phyloP scores from a whole-genome alignment of 352 stramenopile species.

The Blastocystis sp. region DNA sequence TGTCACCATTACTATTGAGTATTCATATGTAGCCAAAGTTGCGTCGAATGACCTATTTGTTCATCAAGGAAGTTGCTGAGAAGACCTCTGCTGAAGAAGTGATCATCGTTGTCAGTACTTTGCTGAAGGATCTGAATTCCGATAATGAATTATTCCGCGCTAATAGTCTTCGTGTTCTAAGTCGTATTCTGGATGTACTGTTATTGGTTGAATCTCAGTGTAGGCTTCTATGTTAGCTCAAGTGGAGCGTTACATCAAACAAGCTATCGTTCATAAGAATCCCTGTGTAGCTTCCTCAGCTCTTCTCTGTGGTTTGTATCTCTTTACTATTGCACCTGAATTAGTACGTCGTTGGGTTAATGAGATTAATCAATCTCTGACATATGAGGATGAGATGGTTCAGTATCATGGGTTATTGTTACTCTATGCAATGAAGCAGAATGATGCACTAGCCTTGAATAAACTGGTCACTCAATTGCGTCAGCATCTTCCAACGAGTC shows the following conservation, averaged over 20 bases:
- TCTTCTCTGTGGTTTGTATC: conserved; percentile 82
- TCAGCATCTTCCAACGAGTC: conserved; percentile 64
- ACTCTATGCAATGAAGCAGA: conserved; percentile 94
- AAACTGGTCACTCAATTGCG: conserved; percentile 77
- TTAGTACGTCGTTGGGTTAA: conserved; percentile 86
- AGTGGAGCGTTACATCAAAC: conserved; percentile 93
- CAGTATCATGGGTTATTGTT: conserved; percentile 95
- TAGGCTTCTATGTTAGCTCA: conserved; percentile 78
- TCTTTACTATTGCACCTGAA: conserved; percentile 67
- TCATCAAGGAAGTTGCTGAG: conserved; percentile 94
- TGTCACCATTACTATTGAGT: conserved; percentile 64
- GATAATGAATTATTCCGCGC: conserved; percentile 91
- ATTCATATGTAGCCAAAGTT: conserved; percentile 73
- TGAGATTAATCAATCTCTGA: conserved; percentile 90
- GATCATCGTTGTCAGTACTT: conserved; percentile 96
- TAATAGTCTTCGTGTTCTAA: conserved; percentile 95
- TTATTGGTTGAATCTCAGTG: neutral
- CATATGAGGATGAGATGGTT: conserved; percentile 87
- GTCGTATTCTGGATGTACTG: conserved; percentile 82
- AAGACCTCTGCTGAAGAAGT: conserved; percentile 78
- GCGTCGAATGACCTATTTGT: conserved; percentile 96
- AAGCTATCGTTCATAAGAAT: conserved; percentile 96
- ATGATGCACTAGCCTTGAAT: conserved; percentile 92
- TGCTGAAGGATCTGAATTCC: conserved; percentile 99
- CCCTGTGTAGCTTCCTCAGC: conserved; percentile 87